Evolutionary conservation across 2,329 filamentous ascomycete species (phyloP), one percentile per base, ranked within the genome.

Genomic region (Ustilaginoidea virens): DNA sequence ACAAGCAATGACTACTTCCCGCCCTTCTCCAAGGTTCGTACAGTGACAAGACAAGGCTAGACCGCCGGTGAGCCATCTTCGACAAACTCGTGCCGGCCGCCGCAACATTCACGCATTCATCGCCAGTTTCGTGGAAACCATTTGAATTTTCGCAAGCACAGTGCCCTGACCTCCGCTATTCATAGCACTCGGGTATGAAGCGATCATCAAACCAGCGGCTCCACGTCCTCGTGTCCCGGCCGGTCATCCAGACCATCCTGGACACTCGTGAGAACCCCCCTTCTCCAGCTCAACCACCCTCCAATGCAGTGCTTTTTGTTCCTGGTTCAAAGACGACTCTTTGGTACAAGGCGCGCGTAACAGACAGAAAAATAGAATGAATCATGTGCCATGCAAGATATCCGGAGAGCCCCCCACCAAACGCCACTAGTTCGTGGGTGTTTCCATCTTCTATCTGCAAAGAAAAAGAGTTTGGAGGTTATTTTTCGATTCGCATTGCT

Each of bases 371-470:
- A 58, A 60, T 52, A 55, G 61, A 49, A 49, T 51, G 44, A 51
- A 57, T 50, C 51, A 57, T 55, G 49, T 60, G 59, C 65, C 62
- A 73, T 78, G 75, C 73, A 70, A 79, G 75, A 80, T 80, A 81
- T 81, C 77, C 77, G 76, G 77, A 58, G 52, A 74, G 8, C 23
- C 64, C 66, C 70, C 23, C 64, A 66, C 70, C 66, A 68, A 74
- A 80, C 77, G 74, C 75, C 74, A n/a, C 71, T 60, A 63, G 59
- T 57, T 63, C 55, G 30, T 63, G 60, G 62, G 61, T 63, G 63
- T 23, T 58, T 70, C 69, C 69, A 71, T 76, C 71, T 73, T 76
- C 71, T 76, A 76, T 74, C 73, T 70, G 69, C 69, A 69, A 64
- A 55, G 53, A 52, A 42, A 26, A 17, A 25, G 13, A 10, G n/a